Conservation (phyloP, 768 basidiomycete species). For the Lactarius quietus region DNA sequence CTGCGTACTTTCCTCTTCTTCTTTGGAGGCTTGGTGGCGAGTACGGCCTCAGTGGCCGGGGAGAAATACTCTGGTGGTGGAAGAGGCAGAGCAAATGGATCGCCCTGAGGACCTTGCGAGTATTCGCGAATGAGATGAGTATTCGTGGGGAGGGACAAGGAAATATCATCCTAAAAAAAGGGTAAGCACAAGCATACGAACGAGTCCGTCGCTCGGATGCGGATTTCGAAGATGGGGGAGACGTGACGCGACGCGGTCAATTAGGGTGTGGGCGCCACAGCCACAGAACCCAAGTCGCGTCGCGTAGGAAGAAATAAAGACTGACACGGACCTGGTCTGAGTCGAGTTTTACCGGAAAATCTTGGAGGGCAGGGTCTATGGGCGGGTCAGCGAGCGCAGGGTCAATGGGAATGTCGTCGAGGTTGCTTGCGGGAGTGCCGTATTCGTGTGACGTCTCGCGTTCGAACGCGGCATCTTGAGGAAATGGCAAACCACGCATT, state of each 20-base stretch:
- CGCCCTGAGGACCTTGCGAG: constrained; percentile 74
- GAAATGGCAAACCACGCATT: constrained; percentile 65
- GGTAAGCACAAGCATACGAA: constrained; percentile 16
- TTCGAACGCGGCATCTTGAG: constrained; percentile 43
- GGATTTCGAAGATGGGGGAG: constrained; percentile 28
- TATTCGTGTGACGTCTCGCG: constrained; percentile 58
- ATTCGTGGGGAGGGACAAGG: constrained; percentile 24
- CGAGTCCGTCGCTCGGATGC: constrained; percentile 10
- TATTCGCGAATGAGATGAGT: constrained; percentile 43
- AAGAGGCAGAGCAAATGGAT: constrained; percentile 73
- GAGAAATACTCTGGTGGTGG: constrained; percentile 48
- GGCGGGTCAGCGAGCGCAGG: constrained; percentile 55
- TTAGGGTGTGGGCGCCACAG: constrained; percentile 28
- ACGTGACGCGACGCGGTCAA: constrained; percentile 70
- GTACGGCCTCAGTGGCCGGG: constrained; percentile 40
- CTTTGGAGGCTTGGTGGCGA: constrained; percentile 42
- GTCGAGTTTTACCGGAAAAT: constrained; percentile 25
- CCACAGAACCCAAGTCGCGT: constrained; percentile 24
- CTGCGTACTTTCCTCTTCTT: constrained; percentile 45
- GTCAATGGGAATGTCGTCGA: constrained; percentile 72
- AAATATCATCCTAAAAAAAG: constrained; percentile 16
- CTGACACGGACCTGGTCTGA: constrained; percentile 39
- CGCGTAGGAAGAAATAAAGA: constrained; percentile 20
- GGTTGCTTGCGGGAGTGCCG: constrained; percentile 54
- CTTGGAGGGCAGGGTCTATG: constrained; percentile 52